Evolutionary conservation across 768 basidiomycete genomes (phyloP), one percentile per base, ranked within the genome.

Genomic region (Rhizopogon salebrosus): DNA sequence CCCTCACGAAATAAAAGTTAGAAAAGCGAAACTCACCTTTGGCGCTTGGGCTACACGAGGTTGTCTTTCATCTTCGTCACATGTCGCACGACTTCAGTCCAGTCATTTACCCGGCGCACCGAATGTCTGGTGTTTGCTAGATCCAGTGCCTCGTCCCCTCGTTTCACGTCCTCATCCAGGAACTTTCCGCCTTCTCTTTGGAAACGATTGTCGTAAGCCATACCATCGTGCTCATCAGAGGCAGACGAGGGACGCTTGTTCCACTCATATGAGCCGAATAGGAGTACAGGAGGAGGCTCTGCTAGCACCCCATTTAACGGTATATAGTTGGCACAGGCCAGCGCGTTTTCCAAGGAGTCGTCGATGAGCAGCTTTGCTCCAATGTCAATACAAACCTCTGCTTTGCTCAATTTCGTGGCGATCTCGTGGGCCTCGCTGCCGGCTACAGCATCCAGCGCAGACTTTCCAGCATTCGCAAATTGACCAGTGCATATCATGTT

Each of bases 241-340:
- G 73, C 63, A 22, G 66, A 61, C 4, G 82, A 84, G 11, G 79
- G 53, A 40, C 85, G 77, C 63, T 80, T 72, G 61, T 85, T 89
- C 90, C 90, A 92, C 57, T 80, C 74, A 62, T 90, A 89, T 51
- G 81, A 68, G 22, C 90, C 90, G 58, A 92, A 91, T 5, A 92
- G 74, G 37, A 92, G 66, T 29, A 87, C 83, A 2, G 75, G 79
- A 13, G 78, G 79, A n/a, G 74, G 71, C 26, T 45, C 40, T 46
- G 42, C 36, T 7, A n/a, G n/a, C n/a, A 48, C 51, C 16, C 36
- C 61, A 4, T 38, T 53, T n/a, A 48, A 48, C 23, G 62, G 41
- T 16, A 53, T 36, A 51, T 70, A 39, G 31, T 63, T 74, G 0
- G 74, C 76, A 56, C 83, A 84, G 52, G 80, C 75, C 24, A 87